Evolutionary conservation across 768 basidiomycete species (phyloP), one percentile per base, ranked within the genome.

Genomic region (Boletales sp.): DNA sequence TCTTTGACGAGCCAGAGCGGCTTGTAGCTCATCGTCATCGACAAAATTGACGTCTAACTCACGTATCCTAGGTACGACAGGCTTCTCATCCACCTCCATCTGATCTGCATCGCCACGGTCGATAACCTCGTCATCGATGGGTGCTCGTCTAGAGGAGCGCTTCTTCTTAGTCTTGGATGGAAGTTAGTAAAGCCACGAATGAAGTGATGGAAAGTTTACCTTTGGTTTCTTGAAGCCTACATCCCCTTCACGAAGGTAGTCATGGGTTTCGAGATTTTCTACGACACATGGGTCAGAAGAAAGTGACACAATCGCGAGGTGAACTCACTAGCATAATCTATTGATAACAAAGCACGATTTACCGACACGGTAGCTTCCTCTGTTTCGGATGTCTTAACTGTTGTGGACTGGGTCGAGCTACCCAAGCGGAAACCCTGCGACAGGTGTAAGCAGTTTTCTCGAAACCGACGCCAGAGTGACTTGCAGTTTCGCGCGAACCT

Each of bases 11-110:
- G 95, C 86, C 51, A 98, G 76, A 24, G 90, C 91, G 37, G 90
- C 89, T 75, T 97, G 94, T 38, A 99, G 80, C 62, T 99, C 97
- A 68, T 99, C 97, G 68, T 99, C 97, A 71, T 98, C 97, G 55
- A 98, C 87, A 69, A 97, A 91, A 71, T 95, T 95, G 59, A 78
- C 76, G 65, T 94, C 83, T 45, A 92, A 76, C 65, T 93, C 82
- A 60, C 87, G 78, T 56, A 75, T 74, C 57, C 85, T 77, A 52
- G 84, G 81, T 24, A 83, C 70, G 50, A 81, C 73, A n/a, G 87
- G 81, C 58, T 80, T 83, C 58, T 79, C 72, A 61, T 97, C 94
- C 47, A 94, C 79, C 30, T 90, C 82, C 89, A 95, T 97, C 54
- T 69, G 72, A 47, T 60, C 56, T 46, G 39, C 40, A 30, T 54